Percentiles rank a stretch among this genome's conserved stretches.
phyloP scores from a whole-genome alignment of 1,284 basidiomycete genomes.

The Porodaedalea pini region DNA sequence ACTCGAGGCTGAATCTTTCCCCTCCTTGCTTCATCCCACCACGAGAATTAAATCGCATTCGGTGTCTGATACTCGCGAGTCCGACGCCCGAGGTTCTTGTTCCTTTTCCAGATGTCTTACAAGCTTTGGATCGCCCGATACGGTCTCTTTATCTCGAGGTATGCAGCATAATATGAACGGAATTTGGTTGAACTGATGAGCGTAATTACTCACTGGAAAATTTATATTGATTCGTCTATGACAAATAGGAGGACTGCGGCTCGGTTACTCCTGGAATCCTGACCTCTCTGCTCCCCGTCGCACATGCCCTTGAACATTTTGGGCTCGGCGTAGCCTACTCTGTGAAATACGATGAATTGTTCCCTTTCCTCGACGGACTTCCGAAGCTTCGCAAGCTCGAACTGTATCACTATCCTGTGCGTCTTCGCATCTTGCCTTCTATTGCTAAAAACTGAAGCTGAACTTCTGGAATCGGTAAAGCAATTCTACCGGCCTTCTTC shows the following conservation, averaged over 20 bases:
- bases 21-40: constrained; percentile 1
- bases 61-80: constrained; percentile 1
- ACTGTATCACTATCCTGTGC: constrained; percentile 12
- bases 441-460: not conserved
- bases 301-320: constrained; percentile 2
- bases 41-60: not conserved
- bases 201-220: not conserved
- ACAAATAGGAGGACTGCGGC: constrained; percentile 11
- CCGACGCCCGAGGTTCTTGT: not conserved
- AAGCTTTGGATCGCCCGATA: not conserved
- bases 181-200: too few relatives aligned
- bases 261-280: constrained; percentile 14
- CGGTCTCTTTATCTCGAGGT: constrained; percentile 6
- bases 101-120: constrained; percentile 1
- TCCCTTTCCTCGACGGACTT: constrained; percentile 6
- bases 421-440: not conserved
- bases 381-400: constrained; percentile 4
- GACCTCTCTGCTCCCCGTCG: constrained; percentile 1
- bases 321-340: constrained; percentile 12
- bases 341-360: constrained; percentile 16
- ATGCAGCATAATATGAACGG: too few relatives aligned
- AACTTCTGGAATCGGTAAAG: not conserved
- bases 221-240: not conserved
- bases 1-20: not conserved
- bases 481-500: not conserved